Conservation (phyloP, 2,329 filamentous ascomycete species). For the Madurella mycetomatis region DNA sequence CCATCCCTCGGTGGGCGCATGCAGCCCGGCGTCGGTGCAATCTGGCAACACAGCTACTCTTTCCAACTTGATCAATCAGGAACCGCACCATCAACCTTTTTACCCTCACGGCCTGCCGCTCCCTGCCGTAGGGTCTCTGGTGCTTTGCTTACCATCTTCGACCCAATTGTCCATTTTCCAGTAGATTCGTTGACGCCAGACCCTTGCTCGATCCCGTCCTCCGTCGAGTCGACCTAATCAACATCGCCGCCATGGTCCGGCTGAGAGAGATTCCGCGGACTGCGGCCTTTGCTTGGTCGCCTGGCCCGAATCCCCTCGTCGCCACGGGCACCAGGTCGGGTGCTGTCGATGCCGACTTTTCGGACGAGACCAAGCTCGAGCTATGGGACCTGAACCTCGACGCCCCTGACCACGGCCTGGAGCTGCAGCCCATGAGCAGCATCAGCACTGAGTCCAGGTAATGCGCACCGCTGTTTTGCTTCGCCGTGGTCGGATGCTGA, state of each 20-base stretch:
- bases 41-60: constrained; percentile 27
- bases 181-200: background rate
- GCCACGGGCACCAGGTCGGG: constrained; percentile 93
- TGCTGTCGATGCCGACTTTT: constrained; percentile 95
- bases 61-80: constrained; percentile 10
- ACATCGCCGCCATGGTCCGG: constrained; percentile 68
- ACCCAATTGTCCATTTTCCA: constrained; percentile 11
- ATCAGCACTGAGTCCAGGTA: constrained; percentile 89
- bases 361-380: constrained; percentile 92
- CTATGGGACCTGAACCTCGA: constrained; percentile 91
- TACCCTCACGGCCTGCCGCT: constrained; percentile 14
- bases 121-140: constrained; percentile 17
- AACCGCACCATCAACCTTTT: constrained; percentile 7
- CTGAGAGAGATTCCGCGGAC: constrained; percentile 95
- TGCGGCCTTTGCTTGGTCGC: constrained; percentile 95
- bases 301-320: constrained; percentile 72
- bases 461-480: background rate
- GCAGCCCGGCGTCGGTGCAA: constrained; percentile 23
- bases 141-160: constrained; percentile 7
- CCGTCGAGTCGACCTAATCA: background rate
- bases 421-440: constrained; percentile 80
- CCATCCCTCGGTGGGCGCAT: constrained; percentile 18
- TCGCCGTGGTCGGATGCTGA: constrained; percentile 4
- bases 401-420: constrained; percentile 66
- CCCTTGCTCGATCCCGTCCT: background rate